phyloP scores from a whole-genome alignment of 768 basidiomycete species.

The Pulveroboletus sp. region DNA sequence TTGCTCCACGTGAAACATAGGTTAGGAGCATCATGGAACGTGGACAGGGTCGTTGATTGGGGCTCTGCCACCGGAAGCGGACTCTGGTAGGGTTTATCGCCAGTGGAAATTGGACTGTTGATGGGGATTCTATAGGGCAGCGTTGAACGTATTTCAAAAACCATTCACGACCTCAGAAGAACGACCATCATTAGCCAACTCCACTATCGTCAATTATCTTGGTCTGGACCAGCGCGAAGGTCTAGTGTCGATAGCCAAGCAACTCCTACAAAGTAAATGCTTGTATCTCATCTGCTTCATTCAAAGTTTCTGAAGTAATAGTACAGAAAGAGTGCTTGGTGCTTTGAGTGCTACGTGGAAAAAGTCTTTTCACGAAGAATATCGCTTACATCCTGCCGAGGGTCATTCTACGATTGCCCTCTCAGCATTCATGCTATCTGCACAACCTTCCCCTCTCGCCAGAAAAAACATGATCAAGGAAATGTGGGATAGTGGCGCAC shows the following conservation, averaged over 20 bases:
- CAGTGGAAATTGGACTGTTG: slow-evolving; percentile 3
- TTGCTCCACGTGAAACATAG: slow-evolving; percentile 61
- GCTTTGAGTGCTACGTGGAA: slow-evolving; percentile 47
- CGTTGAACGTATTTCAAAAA: slow-evolving; percentile 58
- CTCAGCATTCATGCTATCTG: slow-evolving; percentile 83
- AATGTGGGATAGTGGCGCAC: slow-evolving; percentile 91
- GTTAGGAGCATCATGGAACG: slow-evolving; percentile 55
- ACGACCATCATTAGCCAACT: slow-evolving; percentile 37
- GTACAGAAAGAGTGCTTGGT: slow-evolving; percentile 45
- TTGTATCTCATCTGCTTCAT: not conserved
- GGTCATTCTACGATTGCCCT: slow-evolving; percentile 61
- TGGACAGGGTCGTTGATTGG: slow-evolving; percentile 73
- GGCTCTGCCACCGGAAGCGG: slow-evolving; percentile 80
- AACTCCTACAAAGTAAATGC: slow-evolving; percentile 50
- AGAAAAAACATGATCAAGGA: slow-evolving; percentile 68
- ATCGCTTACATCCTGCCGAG: slow-evolving; percentile 37
- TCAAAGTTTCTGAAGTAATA: slow-evolving; percentile 9
- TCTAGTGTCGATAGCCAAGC: slow-evolving; percentile 60
- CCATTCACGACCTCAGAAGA: slow-evolving; percentile 25
- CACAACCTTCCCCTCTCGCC: slow-evolving; percentile 54
- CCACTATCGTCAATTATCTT: slow-evolving; percentile 57
- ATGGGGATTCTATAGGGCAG: slow-evolving; percentile 47
- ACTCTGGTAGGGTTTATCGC: slow-evolving; percentile 55
- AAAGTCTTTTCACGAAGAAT: slow-evolving; percentile 49
- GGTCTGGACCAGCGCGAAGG: slow-evolving; percentile 78